phyloP scores from a whole-genome alignment of 768 basidiomycete genomes.

The Boletales sp. region DNA sequence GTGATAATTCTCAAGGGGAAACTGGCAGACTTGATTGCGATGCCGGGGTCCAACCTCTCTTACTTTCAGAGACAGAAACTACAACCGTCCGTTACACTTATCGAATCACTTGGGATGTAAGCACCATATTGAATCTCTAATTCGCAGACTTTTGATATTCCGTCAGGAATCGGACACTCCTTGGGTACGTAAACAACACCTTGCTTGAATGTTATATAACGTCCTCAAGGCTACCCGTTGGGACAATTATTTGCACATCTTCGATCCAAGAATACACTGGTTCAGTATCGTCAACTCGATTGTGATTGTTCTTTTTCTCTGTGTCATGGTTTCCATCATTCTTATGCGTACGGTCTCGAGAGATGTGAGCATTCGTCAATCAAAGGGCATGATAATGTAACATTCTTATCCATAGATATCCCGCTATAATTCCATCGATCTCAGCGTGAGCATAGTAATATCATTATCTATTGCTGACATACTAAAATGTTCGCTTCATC shows the following conservation, averaged over 20 bases:
- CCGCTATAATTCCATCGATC: conserved; percentile 92
- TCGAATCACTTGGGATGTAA: conserved; percentile 79
- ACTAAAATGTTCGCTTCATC: background rate
- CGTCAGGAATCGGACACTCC: conserved; percentile 77
- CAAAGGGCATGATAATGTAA: background rate
- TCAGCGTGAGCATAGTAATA: conserved; percentile 56
- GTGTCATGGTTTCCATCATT: conserved; percentile 91
- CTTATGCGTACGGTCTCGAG: conserved; percentile 80
- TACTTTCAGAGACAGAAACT: conserved; percentile 54
- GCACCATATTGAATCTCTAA: conserved; percentile 21
- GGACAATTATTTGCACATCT: conserved; percentile 94
- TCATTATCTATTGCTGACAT: background rate
- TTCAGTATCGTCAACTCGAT: conserved; percentile 92
- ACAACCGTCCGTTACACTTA: conserved; percentile 84
- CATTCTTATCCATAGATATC: conserved; percentile 10
- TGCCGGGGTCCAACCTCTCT: conserved; percentile 41
- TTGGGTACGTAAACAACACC: conserved; percentile 49
- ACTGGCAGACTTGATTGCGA: conserved; percentile 49
- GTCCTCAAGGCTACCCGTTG: conserved; percentile 78
- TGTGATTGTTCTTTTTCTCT: conserved; percentile 87
- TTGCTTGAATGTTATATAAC: conserved; percentile 7
- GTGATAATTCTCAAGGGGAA: conserved; percentile 55
- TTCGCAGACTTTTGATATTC: background rate
- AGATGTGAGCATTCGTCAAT: conserved; percentile 53
- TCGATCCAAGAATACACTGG: conserved; percentile 95